Base-by-base conservation (phyloP, 345 rosid species). In the Eucalyptus viminalis region DNA sequence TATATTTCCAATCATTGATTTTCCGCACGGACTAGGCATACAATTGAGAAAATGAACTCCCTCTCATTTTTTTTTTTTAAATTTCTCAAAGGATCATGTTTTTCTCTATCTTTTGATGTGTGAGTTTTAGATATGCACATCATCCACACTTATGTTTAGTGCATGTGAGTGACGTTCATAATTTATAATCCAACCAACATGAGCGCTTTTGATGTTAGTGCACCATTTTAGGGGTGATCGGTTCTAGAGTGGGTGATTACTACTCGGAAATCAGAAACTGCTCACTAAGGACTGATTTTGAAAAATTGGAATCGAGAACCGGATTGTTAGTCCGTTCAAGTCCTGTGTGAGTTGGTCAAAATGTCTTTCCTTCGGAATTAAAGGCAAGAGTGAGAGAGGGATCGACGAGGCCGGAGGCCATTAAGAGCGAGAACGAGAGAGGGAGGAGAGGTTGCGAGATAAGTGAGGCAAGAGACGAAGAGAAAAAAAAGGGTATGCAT, bases 241-340 rank as follows among this genome's bases (percentile, higher is more conserved):
- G 13, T 0, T 56, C 3, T 24, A 9, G 29, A 1, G 13, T 56
- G 27, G 62, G 4, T 6, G 3, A 24, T 56, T 56, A 24, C 29
- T 24, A 24, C 29, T 21, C 0, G 3, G 13, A 24, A 56, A 56
- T 56, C 0, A 1, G 29, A 10, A 56, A 56, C 6, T 56, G 1
- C 6, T 56, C 0, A 56, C 13, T 56, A 56, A 56, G 3, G 13
- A 56, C 6, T 0, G 1, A 0, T 56, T 9, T 56, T 16, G 62
- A 56, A 22, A 53, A 56, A 56, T 4, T 56, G 3, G 12, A 56
- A 56, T 22, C 0, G 6, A 22, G 60, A 54, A 22, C 1, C 2
- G 2, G 3, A 54, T 0, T 0, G 1, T 54, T 21, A 11, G 60
- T 56, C 6, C 1, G 0, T 56, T 12, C 62, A 24, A 56, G 0